Base-by-base conservation (phyloP, 2,329 filamentous ascomycete species). In the Colletotrichum melonis region DNA sequence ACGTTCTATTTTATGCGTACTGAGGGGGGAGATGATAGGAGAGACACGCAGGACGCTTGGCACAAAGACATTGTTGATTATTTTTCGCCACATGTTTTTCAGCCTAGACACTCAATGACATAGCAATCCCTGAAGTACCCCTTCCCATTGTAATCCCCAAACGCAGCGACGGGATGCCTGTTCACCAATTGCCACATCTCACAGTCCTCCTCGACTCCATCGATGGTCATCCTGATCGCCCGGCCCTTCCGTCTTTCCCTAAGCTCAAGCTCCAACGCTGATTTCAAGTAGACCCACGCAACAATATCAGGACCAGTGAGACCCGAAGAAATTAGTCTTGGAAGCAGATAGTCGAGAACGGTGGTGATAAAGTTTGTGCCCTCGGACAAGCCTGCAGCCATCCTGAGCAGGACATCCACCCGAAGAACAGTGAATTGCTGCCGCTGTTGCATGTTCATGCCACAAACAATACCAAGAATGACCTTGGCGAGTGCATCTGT, bases 1-100 rank as follows among this genome's bases (percentile, higher is more conserved):
- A 52, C 1, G 73, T 72, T 0, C 11, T 76, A 1, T 77, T 76
- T 12, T 78, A 78, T 32, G 76, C 76, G 8, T 78, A 78, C 46
- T 78, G 55, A 63, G 22, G 7, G 2, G 9, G 0, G 9, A 11
- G 30, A 12, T 55, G 5, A 22, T 5, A 2, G 6, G 6, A n/a
- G 6, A 16, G 38, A 19, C 38, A 11, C 2, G 14, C 14, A 42
- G 38, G 5, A 3, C 16, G 38, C 38, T 42, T 42, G 0, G 38
- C 16, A 42, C 6, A 19, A 42, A 42, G 38, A 42, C 1, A 8
- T 6, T 42, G 2, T 8, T 3, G 16, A 42, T 19, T 7, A 19
- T 19, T 5, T 7, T 19, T 1, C 16, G 2, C 0, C 38, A 9
- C 5, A 42, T 12, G 6, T 11, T 4, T 5, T 8, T 63, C 19